phyloP scores from a whole-genome alignment of 2,329 filamentous ascomycete species.

The Fusarium oxysporum region DNA sequence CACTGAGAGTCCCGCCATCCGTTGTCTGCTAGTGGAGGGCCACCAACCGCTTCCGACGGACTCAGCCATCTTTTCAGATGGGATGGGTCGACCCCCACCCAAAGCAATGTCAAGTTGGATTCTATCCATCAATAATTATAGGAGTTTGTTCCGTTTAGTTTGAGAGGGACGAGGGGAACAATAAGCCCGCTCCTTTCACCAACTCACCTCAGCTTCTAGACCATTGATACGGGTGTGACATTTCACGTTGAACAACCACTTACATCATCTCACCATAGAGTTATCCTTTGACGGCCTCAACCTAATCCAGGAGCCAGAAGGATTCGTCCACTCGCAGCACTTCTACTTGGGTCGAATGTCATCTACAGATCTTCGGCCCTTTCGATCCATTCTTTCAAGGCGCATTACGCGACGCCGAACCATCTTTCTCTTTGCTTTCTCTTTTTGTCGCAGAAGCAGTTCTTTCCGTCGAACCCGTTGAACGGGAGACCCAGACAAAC shows the following conservation, averaged over 20 bases:
- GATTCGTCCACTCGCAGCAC: constrained; percentile 30
- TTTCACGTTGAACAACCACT: constrained; percentile 19
- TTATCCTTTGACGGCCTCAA: constrained; percentile 24
- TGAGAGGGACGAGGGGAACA: constrained; percentile 30
- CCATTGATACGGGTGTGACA: constrained; percentile 6
- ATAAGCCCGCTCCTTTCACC: constrained; percentile 13
- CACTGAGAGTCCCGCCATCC: constrained; percentile 27
- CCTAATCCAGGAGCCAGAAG: constrained; percentile 35
- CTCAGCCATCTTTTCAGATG: constrained; percentile 28
- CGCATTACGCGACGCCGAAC: constrained; percentile 40
- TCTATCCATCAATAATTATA: constrained; percentile 34
- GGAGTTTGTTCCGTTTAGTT: constrained; percentile 34
- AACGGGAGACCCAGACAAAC: constrained; percentile 15
- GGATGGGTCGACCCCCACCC: constrained; percentile 34
- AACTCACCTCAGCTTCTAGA: constrained; percentile 4
- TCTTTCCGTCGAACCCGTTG: constrained; percentile 2
- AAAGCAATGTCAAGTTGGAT: constrained; percentile 23
- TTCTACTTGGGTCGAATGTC: constrained; percentile 33
- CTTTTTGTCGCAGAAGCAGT: background rate
- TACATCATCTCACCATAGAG: constrained; percentile 20
- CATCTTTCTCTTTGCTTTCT: background rate
- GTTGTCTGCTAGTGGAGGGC: constrained; percentile 23
- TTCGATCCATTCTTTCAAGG: constrained; percentile 33
- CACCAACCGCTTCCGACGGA: constrained; percentile 22
- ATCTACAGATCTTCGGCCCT: constrained; percentile 40